Evolutionary conservation across 2,329 filamentous ascomycete species (phyloP).

Genomic region (Penicillium sp.): DNA sequence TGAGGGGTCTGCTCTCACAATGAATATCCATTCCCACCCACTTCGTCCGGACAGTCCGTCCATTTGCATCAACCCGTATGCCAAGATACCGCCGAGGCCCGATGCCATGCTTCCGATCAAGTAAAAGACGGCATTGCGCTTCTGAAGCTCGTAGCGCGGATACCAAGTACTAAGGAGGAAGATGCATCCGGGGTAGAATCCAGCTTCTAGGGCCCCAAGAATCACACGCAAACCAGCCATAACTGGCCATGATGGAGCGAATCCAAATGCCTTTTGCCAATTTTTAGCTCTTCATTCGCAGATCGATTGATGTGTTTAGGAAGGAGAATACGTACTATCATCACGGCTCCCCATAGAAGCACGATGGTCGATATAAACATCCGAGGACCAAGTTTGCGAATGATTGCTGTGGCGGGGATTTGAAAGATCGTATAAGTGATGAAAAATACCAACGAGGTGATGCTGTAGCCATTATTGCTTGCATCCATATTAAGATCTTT

Average conservation of each 20-base stretch:
- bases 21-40: constrained; percentile 18
- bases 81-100: constrained; percentile 70
- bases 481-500: not conserved
- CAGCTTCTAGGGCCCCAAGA: constrained; percentile 18
- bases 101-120: constrained; percentile 69
- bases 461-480: not conserved
- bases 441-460: constrained; percentile 66
- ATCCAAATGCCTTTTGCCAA: not conserved
- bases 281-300: not conserved
- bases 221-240: constrained; percentile 4
- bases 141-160: constrained; percentile 49
- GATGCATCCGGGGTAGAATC: constrained; percentile 13
- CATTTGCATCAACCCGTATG: constrained; percentile 64
- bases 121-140: constrained; percentile 71
- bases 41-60: constrained; percentile 4
- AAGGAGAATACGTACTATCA: constrained; percentile 15
- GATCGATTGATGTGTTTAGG: not conserved
- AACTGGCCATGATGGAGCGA: not conserved
- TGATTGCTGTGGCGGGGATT: constrained; percentile 69
- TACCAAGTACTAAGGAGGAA: constrained; percentile 24
- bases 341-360: constrained; percentile 15
- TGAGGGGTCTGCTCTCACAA: not conserved
- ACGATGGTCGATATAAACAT: constrained; percentile 33
- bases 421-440: constrained; percentile 74
- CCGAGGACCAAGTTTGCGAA: constrained; percentile 64